Evolutionary conservation across 2,329 filamentous ascomycete genomes (phyloP), one percentile per base, ranked within the genome.

Genomic region (Ceratocystis colombiana): DNA sequence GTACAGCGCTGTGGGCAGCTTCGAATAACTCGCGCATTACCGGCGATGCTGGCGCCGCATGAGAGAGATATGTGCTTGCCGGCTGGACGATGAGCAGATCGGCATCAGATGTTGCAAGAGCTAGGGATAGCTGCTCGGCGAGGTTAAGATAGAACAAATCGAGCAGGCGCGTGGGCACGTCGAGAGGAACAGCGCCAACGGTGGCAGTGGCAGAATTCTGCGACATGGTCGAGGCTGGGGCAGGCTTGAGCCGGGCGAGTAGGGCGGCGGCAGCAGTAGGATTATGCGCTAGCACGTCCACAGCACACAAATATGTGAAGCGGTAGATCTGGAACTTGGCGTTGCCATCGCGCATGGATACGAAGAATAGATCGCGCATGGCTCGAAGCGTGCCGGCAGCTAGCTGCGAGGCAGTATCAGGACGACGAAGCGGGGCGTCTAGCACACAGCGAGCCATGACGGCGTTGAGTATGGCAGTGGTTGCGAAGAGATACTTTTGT

Each of bases 111-210:
- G 88, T 81, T 0, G 88, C 78, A 1, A 96, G 76, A 2, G 84
- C 77, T 7, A 91, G 78, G 0, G 90, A 86, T 68, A 96, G 85
- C 73, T 96, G 89, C 73, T 96, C 92, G 1, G 89, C 87, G 0
- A 87, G 84, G 72, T 95, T 94, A 69, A 96, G 82, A 75, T 95
- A 96, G 77, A 90, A 96, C 17, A 96, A 82, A 72, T 94, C 88
- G n/a, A 93, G 78, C 20, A 83, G 87, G 67, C 88, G 82, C 70
- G 90, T 84, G 1, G 77, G 64, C 72, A 73, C 30, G 70, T 72
- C 6, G 69, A 68, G 2, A 71, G 72, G 7, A 70, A 50, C 4
- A 70, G 5, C n/a, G 20, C 22, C 46, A 48, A 48, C 46, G 67
- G 4, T 15, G 8, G 22, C 22, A 3, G 17, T 48, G 25, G 25